Evolutionary conservation across 2,329 filamentous ascomycete species (phyloP).

Genomic region (Proliferodiscus dingleyae): DNA sequence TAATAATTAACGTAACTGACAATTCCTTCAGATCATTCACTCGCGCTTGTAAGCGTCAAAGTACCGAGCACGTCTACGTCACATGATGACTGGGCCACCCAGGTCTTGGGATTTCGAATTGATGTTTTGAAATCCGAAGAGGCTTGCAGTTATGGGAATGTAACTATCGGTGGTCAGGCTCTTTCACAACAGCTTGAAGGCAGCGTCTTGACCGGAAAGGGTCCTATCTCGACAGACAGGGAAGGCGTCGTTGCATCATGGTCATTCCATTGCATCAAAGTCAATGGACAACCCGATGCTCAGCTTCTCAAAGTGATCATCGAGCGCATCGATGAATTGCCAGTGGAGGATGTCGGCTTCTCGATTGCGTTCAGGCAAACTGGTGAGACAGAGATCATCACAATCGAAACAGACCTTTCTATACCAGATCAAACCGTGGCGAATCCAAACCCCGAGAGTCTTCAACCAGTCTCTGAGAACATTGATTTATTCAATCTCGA

Average conservation of each 20-base stretch:
- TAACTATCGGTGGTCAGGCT: constrained; percentile 42
- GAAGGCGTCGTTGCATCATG: constrained; percentile 41
- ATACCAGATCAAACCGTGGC: constrained; percentile 25
- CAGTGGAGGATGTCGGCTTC: constrained; percentile 37
- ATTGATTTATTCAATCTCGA: constrained; percentile 32
- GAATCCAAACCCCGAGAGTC: constrained; percentile 17
- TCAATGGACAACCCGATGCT: constrained; percentile 36
- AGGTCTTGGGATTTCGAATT: constrained; percentile 33
- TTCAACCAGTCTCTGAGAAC: constrained; percentile 12
- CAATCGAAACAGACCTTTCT: constrained; percentile 39
- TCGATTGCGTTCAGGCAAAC: constrained; percentile 44
- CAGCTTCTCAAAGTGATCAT: constrained; percentile 43
- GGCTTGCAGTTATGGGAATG: constrained; percentile 43
- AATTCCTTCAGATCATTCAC: constrained; percentile 11
- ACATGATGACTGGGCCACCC: constrained; percentile 17
- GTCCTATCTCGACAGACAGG: constrained; percentile 36
- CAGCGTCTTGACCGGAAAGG: constrained; percentile 34
- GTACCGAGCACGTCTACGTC: constrained; percentile 15
- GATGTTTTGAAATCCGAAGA: constrained; percentile 41
- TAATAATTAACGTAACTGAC: not conserved
- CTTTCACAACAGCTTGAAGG: constrained; percentile 35
- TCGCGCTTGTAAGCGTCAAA: constrained; percentile 17
- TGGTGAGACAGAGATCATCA: constrained; percentile 36
- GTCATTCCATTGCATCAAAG: constrained; percentile 43
- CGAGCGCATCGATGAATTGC: constrained; percentile 38